Evolutionary conservation across 2,329 filamentous ascomycete species (phyloP).

Genomic region (Aspergillus aculeatus): DNA sequence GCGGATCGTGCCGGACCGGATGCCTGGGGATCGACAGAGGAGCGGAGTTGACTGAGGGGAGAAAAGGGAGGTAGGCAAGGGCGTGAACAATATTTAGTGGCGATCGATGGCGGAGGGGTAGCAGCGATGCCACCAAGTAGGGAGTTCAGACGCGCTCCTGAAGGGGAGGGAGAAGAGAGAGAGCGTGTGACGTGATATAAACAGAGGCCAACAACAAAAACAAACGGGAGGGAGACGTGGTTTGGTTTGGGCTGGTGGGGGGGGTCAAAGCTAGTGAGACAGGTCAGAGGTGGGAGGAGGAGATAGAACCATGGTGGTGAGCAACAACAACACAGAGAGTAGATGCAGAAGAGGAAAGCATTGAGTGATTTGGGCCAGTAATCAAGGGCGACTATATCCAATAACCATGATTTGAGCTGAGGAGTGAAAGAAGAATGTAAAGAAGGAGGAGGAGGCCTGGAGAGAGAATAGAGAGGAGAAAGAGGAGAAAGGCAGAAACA

Average conservation of each 20-base stretch:
- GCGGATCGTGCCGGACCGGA: conserved; percentile 2
- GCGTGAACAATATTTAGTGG: conserved; percentile 3
- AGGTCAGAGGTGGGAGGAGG: conserved; percentile 5
- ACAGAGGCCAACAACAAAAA: conserved; percentile 13
- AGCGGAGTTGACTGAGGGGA: conserved; percentile 1
- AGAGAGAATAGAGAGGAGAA: conserved; percentile 8
- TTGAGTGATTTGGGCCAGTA: background rate
- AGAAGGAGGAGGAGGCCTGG: conserved; percentile 1
- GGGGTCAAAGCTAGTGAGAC: conserved; percentile 11
- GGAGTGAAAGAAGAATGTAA: background rate
- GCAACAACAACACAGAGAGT: conserved; percentile 2
- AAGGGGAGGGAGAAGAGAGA: conserved; percentile 5
- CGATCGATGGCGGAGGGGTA: background rate
- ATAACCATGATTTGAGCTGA: background rate
- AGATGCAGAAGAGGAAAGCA: no score
- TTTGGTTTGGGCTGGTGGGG: conserved; percentile 4
- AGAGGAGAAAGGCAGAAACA: background rate
- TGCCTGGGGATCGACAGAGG: background rate
- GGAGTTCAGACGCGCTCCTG: conserved; percentile 5
- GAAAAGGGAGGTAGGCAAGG: conserved; percentile 1
- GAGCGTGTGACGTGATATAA: conserved; percentile 22
- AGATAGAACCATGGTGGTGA: conserved; percentile 5
- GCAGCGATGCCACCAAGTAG: conserved; percentile 1
- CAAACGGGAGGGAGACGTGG: conserved; percentile 3
- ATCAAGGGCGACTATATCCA: background rate